These are phyloP conservation scores for Yamadazyma mexicana DNA, from an alignment of 1,139 yeast genomes.

Conservation along the genomic window DNA sequence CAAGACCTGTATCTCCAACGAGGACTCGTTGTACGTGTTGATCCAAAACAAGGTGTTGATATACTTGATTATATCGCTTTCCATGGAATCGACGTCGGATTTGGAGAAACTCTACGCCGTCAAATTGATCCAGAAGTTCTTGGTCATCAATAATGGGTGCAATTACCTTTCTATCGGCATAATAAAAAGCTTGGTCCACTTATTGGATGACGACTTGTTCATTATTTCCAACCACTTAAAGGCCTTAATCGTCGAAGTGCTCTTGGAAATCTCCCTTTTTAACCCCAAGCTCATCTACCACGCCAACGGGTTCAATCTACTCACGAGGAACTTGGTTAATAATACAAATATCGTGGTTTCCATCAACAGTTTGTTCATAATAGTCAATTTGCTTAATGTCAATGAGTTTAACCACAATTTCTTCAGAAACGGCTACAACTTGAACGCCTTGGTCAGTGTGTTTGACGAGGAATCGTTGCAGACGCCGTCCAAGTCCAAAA, in stretches of 20 bases:
- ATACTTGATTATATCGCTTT: constrained; percentile 62
- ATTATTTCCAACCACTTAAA: constrained; percentile 8
- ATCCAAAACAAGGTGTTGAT: constrained; percentile 58
- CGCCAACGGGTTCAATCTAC: constrained; percentile 63
- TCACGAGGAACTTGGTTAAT: constrained; percentile 61
- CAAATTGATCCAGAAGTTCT: constrained; percentile 63
- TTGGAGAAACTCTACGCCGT: constrained; percentile 80
- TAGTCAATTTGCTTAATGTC: constrained; percentile 60
- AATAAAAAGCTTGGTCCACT: constrained; percentile 68
- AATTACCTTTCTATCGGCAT: constrained; percentile 63
- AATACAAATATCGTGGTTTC: constrained; percentile 39
- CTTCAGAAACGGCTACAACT: constrained; percentile 62
- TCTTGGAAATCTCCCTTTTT: constrained; percentile 66
- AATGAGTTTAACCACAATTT: constrained; percentile 54
- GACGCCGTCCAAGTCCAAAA: constrained; percentile 9
- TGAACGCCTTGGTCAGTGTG: constrained; percentile 62
- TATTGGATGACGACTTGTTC: constrained; percentile 48
- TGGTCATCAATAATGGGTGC: constrained; percentile 58
- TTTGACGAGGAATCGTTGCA: constrained; percentile 34
- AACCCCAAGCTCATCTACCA: constrained; percentile 61
- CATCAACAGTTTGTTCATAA: constrained; percentile 56
- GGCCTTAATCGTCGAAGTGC: constrained; percentile 49
- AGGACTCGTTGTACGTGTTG: constrained; percentile 47
- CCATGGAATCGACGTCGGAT: constrained; percentile 49
- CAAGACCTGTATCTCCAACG: constrained; percentile 59